Evolutionary conservation across 371 early-diverging fungal species (phyloP).

Genomic region (Mortierella sp.): DNA sequence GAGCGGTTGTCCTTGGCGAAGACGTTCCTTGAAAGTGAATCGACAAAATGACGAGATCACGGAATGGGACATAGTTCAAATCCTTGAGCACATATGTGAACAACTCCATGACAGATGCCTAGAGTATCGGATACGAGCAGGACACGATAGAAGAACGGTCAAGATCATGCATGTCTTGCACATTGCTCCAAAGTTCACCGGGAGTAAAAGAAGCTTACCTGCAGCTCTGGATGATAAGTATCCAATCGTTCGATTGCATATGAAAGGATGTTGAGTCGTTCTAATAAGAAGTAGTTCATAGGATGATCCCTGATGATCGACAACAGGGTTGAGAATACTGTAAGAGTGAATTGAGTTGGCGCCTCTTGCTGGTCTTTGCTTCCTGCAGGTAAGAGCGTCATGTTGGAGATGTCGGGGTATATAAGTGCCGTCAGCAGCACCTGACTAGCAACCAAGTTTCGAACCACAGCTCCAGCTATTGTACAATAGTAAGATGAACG

Average conservation of each 20-base stretch:
- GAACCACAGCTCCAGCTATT: slow-evolving; percentile 54
- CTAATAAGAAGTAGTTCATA: slow-evolving; percentile 68
- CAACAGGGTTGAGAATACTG: slow-evolving; percentile 56
- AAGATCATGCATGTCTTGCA: too few relatives aligned
- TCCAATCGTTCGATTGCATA: slow-evolving; percentile 69
- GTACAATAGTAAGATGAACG: not conserved
- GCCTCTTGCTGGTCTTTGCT: slow-evolving; percentile 32
- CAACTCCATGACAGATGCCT: slow-evolving; percentile 66
- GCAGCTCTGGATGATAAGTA: slow-evolving; percentile 57
- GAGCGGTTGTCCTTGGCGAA: slow-evolving; percentile 60
- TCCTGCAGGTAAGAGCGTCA: slow-evolving; percentile 28
- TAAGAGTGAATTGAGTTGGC: slow-evolving; percentile 41
- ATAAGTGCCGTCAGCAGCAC: slow-evolving; percentile 58
- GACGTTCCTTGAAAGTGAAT: slow-evolving; percentile 73
- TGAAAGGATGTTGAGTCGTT: slow-evolving; percentile 60
- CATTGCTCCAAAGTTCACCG: too few relatives aligned
- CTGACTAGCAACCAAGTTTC: slow-evolving; percentile 62
- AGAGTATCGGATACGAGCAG: not conserved
- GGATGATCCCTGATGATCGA: slow-evolving; percentile 58
- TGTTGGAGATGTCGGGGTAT: slow-evolving; percentile 50
- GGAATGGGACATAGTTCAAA: slow-evolving; percentile 75
- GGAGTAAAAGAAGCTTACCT: too few relatives aligned
- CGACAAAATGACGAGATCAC: slow-evolving; percentile 69
- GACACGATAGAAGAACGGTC: not conserved
- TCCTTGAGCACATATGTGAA: slow-evolving; percentile 67